Evolutionary conservation across 2,329 filamentous ascomycete species (phyloP), one percentile per base, ranked within the genome.

Genomic region (Xylogone sp.): DNA sequence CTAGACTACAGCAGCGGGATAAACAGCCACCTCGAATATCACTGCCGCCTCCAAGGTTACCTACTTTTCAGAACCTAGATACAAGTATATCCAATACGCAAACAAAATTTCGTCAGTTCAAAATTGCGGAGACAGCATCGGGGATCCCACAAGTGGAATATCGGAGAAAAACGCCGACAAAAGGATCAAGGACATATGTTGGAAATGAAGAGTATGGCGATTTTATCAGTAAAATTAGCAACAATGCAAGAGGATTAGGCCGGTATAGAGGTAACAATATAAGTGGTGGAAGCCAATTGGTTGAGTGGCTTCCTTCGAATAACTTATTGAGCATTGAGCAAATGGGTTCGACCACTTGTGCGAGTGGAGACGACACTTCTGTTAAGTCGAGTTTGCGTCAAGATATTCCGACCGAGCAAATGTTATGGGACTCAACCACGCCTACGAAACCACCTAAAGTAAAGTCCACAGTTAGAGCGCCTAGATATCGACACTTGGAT

Each of bases 131-230:
- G 67, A 76, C 81, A 0, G 75, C 81, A 1, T 65, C 79, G 3
- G 76, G 82, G 42, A 65, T 68, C n/a, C 53, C 69, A 10, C 68
- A 67, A 20, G 53, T 66, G 1, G 78, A 84, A n/a, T 82, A 79
- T 64, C 75, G 78, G 39, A 82, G 85, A 8, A 83, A 78, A 56
- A 93, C 93, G 6, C 55, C 73, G 21, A 79, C 87, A 21, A 93
- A 90, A 68, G 92, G 93, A 0, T 93, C 93, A 20, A 83, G 81
- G 16, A 93, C 93, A 39, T 93, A 93, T n/a, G 97, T 92, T 34
- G 93, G 93, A 0, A 90, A 97, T 63, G 93, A 97, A 71, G 87
- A 87, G 1, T 92, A 93, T 62, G 87, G 87, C 1, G 80, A 79
- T 50, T 75, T 77, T 5, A 62, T 74, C 27, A 80, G 84, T 52